Base-by-base conservation (phyloP, 208 protist species). In the Trypanosoma lewisi region DNA sequence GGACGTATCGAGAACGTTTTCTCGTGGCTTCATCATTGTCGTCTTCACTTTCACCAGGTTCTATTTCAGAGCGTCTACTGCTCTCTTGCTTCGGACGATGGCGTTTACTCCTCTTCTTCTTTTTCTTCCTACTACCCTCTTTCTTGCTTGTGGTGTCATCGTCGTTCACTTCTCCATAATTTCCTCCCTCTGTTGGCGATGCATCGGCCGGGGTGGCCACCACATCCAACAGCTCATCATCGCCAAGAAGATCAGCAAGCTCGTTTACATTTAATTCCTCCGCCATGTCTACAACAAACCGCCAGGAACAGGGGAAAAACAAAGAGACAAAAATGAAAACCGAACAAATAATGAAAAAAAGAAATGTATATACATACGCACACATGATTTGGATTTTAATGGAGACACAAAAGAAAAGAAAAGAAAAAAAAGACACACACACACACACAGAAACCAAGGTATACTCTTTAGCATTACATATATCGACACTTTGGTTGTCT, bases 231-330 rank as follows among this genome's bases (percentile, higher is more conserved):
- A 60, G 41, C 17, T 42, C 69, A 60, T 68, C 59, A 30, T 68
- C 68, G 8, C 34, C 57, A 36, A 92, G 73, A 45, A 95, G 67
- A 48, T 78, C 74, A 42, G 78, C 77, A 73, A 92, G 78, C 48
- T 94, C 85, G 51, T 78, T 76, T 48, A 89, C 73, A 67, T 89
- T 85, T 4, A 89, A 70, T 63, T 87, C 79, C 34, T 87, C 85
- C 4, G 75, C 30, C 81, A 89, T 91, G 57, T 52, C 56, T 47
- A 58, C 23, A 28, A 34, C 1, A 63, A 28, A 27, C 23, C 41
- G 2, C 39, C 9, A 55, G 56, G 36, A 61, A 47, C 4, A 75
- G 66, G 52, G n/a, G 49, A 66, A 36, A 14, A 74, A 41, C 33
- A 45, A 56, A 51, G 33, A 62, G 53, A 58, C 41, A 69, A 72